Base-by-base conservation (phyloP, 495 filamentous ascomycete genomes). In the Rhizodiscina lignyota region DNA sequence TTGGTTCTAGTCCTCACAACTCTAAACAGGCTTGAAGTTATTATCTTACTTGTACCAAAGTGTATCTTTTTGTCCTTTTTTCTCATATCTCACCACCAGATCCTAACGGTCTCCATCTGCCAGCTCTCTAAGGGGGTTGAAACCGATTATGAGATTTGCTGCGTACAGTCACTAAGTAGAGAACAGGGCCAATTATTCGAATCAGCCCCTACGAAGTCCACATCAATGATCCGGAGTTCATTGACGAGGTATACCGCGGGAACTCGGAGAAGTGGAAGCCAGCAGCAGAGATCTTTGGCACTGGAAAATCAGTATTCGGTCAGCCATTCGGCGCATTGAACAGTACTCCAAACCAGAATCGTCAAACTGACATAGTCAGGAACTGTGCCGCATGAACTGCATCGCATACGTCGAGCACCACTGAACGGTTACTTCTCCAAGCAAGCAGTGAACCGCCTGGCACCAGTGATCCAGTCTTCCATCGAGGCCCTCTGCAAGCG, bases 131-230 rank as follows among this genome's bases (percentile, higher is more conserved):
- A n/a, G n/a, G n/a, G n/a, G n/a, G n/a, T n/a, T n/a, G n/a, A n/a
- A n/a, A n/a, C n/a, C n/a, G n/a, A n/a, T n/a, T n/a, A n/a, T n/a
- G n/a, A n/a, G n/a, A n/a, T n/a, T n/a, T n/a, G n/a, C n/a, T n/a
- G n/a, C n/a, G n/a, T n/a, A n/a, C n/a, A n/a, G n/a, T n/a, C 18
- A 21, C 16, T 35, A 5, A n/a, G n/a, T n/a, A n/a, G n/a, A n/a
- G n/a, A n/a, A n/a, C n/a, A 40, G 16, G 66, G 0, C 66, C 69
- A 1, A 65, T 72, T 32, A 45, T 72, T 15, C 60, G 70, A 4
- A 54, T 73, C 24, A 62, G 50, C 18, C 70, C 70, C 0, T 27
- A 52, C 12, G 66, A 73, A 39, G 37, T 74, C 2, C 62, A 66
- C 19, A 51, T 68, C 21, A 38, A 51, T 15, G 64, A 70, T 26